phyloP scores from a whole-genome alignment of 805 yeast genomes.

The Candida silvicultrix region DNA sequence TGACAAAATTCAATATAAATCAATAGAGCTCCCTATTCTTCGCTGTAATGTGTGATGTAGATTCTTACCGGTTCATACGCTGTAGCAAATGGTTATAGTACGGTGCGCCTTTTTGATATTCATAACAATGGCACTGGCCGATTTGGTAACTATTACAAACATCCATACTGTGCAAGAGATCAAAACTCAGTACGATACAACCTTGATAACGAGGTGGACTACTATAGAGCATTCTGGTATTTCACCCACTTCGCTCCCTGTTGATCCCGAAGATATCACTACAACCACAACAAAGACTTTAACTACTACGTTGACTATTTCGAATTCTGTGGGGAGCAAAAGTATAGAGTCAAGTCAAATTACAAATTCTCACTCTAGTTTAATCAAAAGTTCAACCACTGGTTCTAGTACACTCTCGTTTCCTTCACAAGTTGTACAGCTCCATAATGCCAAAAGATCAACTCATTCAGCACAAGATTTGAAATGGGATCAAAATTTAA shows the following conservation, averaged over 20 bases:
- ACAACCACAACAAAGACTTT: constrained; percentile 7
- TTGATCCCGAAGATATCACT: neutral
- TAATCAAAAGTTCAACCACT: neutral
- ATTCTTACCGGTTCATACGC: too few relatives aligned
- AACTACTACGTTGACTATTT: constrained; percentile 7
- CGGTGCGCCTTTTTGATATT: neutral
- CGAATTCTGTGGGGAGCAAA: too few relatives aligned
- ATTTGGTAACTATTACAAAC: constrained; percentile 3
- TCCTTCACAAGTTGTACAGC: constrained; percentile 30
- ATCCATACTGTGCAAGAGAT: constrained; percentile 1
- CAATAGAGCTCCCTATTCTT: too few relatives aligned
- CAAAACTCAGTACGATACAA: constrained; percentile 1
- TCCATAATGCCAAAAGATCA: constrained; percentile 55
- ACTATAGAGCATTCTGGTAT: constrained; percentile 1
- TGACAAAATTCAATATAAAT: too few relatives aligned
- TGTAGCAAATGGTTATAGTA: neutral
- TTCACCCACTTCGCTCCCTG: neutral
- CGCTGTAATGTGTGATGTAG: too few relatives aligned
- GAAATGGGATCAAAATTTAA: constrained; percentile 49
- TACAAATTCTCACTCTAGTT: too few relatives aligned
- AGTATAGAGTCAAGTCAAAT: neutral
- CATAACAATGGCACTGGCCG: constrained; percentile 1
- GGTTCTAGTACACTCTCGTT: constrained; percentile 3
- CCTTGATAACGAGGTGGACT: constrained; percentile 6
- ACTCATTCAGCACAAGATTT: constrained; percentile 45